These are phyloP conservation scores for Stachybotrys echinatus DNA, from an alignment of 2,329 filamentous ascomycete species.

Conservation along the genomic window DNA sequence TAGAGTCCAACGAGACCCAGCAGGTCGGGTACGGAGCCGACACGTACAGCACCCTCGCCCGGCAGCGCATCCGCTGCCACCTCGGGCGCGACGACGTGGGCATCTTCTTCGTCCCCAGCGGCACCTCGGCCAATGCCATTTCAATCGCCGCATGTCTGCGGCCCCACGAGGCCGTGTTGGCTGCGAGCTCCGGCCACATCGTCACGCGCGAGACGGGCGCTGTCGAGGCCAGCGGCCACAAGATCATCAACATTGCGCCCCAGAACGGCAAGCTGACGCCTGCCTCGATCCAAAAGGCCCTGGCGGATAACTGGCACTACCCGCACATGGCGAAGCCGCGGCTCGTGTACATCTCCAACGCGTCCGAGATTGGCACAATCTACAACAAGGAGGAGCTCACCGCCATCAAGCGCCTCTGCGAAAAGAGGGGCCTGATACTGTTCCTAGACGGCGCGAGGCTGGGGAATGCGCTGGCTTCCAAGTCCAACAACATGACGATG, in stretches of 20 bases:
- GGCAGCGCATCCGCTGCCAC: slow-evolving; percentile 32
- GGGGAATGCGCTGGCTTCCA: slow-evolving; percentile 34
- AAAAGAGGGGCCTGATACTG: slow-evolving; percentile 32
- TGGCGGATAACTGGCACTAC: slow-evolving; percentile 44
- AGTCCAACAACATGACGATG: slow-evolving; percentile 35
- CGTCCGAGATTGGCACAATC: slow-evolving; percentile 43
- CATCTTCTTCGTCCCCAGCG: slow-evolving; percentile 46
- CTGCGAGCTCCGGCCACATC: slow-evolving; percentile 43
- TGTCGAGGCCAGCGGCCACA: slow-evolving; percentile 45
- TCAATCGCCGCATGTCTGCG: slow-evolving; percentile 45
- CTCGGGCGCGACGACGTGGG: slow-evolving; percentile 33
- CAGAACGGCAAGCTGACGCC: slow-evolving; percentile 42
- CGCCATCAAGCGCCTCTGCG: slow-evolving; percentile 36
- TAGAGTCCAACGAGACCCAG: slow-evolving; percentile 37
- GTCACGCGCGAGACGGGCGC: slow-evolving; percentile 44
- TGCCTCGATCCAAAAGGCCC: slow-evolving; percentile 30
- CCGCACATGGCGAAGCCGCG: slow-evolving; percentile 46
- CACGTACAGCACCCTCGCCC: slow-evolving; percentile 34
- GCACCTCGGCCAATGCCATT: slow-evolving; percentile 46
- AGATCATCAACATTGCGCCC: slow-evolving; percentile 42
- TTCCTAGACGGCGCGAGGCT: slow-evolving; percentile 45
- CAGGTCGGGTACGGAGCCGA: slow-evolving; percentile 43
- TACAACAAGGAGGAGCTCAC: slow-evolving; percentile 37
- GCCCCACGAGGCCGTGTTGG: slow-evolving; percentile 46
- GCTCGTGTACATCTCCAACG: slow-evolving; percentile 47